Evolutionary conservation across 768 basidiomycete species (phyloP), one percentile per base, ranked within the genome.

Genomic region (Russula earlei): DNA sequence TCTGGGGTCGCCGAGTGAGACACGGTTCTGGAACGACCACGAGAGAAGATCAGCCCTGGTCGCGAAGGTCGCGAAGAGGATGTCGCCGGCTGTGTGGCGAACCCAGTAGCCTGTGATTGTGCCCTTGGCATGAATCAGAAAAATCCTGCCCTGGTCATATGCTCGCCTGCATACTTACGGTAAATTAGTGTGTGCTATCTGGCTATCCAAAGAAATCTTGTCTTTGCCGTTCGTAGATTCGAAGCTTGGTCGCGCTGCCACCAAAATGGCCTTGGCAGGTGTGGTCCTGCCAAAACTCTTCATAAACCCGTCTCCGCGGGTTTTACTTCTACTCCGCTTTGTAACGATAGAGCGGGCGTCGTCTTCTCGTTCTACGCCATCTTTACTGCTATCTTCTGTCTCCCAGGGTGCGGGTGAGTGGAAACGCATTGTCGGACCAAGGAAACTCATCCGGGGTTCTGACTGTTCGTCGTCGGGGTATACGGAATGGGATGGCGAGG

Each of bases 361-460:
- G 22, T 72, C 71, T 38, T 77, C 75, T 4, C 70, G 63, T 40
- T 81, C 80, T 25, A 75, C 74, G 31, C 75, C 79, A 64, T 76
- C 77, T 29, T 73, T 68, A 3, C 76, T 55, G 4, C 68, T 37
- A 14, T 76, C 80, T 47, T 81, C 84, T 36, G 76, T 69, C 69
- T 90, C 87, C 88, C 88, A 91, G 38, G 88, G 88, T 17, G 88
- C 84, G 24, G 78, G 83, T 59, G 85, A 86, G 68, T 88, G 85
- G 65, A 88, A 81, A 49, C 83, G 81, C 77, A 90, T 86, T 69
- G 81, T 88, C 29, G 88, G 88, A n/a, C 89, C 89, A 33, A 85
- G 79, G 46, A 83, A 71, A 63, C 85, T 88, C 69, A 89, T 79
- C 51, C 83, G 76, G 56, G 75, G 68, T 2, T 75, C 69, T 36